Evolutionary conservation across 1,139 yeast species (phyloP).

Genomic region (Scheffersomyces segobiensis): DNA sequence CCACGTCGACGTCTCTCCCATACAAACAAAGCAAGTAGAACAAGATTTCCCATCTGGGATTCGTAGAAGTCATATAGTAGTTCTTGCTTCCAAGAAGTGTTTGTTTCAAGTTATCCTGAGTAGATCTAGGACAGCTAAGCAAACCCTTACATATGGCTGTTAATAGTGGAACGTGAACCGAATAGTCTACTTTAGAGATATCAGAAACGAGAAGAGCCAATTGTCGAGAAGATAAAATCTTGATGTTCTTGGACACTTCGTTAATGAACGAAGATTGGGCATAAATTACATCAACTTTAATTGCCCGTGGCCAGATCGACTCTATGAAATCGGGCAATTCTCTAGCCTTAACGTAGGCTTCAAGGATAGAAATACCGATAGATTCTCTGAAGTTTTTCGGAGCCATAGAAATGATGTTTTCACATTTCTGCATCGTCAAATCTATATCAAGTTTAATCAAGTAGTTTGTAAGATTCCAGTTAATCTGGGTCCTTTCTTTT

Average conservation of each 20-base stretch:
- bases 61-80: slow-evolving; percentile 12
- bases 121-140: slow-evolving; percentile 18
- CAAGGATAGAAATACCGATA: slow-evolving; percentile 42
- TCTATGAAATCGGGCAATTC: slow-evolving; percentile 53
- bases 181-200: slow-evolving; percentile 12
- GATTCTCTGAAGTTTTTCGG: slow-evolving; percentile 3
- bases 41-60: slow-evolving; percentile 43
- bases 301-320: slow-evolving; percentile 43
- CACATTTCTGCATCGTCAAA: slow-evolving; percentile 43
- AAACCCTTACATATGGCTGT: slow-evolving; percentile 46
- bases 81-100: slow-evolving; percentile 11
- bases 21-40: slow-evolving; percentile 51
- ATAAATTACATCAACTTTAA: slow-evolving; percentile 26
- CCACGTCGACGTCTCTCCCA: slow-evolving; percentile 32
- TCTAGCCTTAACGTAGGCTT: slow-evolving; percentile 57
- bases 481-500: slow-evolving; percentile 11
- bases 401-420: slow-evolving; percentile 23
- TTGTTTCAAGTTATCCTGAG: slow-evolving; percentile 18
- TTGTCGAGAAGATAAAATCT: slow-evolving; percentile 50
- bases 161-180: slow-evolving; percentile 22
- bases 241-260: slow-evolving; percentile 39
- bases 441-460: slow-evolving; percentile 53
- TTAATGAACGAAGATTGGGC: slow-evolving; percentile 27
- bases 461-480: slow-evolving; percentile 48
- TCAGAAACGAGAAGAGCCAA: slow-evolving; percentile 23